Conservation (phyloP, 2,329 filamentous ascomycete genomes). For the Ceratocystis lukuohia region DNA sequence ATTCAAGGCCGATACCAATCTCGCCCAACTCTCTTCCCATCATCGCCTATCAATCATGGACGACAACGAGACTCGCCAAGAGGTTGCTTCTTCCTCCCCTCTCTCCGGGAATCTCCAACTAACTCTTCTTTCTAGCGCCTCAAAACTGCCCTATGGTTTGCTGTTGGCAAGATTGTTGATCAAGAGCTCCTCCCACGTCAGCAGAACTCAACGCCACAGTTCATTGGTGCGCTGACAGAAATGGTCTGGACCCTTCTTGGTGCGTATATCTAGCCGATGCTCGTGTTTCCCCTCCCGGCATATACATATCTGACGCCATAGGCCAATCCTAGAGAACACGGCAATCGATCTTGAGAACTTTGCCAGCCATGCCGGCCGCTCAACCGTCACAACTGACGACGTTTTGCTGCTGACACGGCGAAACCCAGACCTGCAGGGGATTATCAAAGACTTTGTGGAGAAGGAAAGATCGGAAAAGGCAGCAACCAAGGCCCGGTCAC, state of each 20-base stretch:
- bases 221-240: slow-evolving; percentile 75
- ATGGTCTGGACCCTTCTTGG: slow-evolving; percentile 79
- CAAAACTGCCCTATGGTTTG: slow-evolving; percentile 74
- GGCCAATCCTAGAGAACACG: slow-evolving; percentile 33
- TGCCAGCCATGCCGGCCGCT: slow-evolving; percentile 63
- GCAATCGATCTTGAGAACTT: slow-evolving; percentile 44
- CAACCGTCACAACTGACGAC: slow-evolving; percentile 70
- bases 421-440: slow-evolving; percentile 68
- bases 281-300: not conserved
- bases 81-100: not conserved
- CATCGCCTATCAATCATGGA: slow-evolving; percentile 10
- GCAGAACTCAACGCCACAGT: slow-evolving; percentile 81
- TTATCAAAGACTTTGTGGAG: slow-evolving; percentile 59
- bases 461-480: slow-evolving; percentile 36
- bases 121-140: slow-evolving; percentile 43
- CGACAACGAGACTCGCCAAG: slow-evolving; percentile 17
- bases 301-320: not conserved
- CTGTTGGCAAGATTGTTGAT: slow-evolving; percentile 77
- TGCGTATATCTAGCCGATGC: slow-evolving; percentile 29
- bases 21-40: not conserved
- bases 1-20: not conserved
- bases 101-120: not conserved
- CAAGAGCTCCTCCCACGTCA: slow-evolving; percentile 50
- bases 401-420: slow-evolving; percentile 75
- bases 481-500: slow-evolving; percentile 13